Evolutionary conservation across 208 protist species (phyloP).

Genomic region (Angomonas deanei): DNA sequence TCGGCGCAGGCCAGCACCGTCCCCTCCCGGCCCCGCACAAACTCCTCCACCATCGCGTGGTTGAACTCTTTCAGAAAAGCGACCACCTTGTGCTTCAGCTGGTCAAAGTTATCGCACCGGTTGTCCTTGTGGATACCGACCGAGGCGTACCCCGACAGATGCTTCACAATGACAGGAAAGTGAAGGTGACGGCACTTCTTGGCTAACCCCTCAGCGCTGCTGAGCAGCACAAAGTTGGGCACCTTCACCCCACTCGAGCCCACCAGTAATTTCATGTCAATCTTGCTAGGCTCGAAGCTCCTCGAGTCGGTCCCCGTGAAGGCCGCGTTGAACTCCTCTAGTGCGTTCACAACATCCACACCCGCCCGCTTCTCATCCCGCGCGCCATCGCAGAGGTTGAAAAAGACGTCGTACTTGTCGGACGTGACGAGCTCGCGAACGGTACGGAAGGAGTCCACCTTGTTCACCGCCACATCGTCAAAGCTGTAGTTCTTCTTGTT

Average conservation of each 20-base stretch:
- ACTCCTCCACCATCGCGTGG: constrained; percentile 85
- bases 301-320: constrained; percentile 84
- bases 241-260: constrained; percentile 66
- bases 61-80: constrained; percentile 77
- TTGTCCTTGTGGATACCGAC: constrained; percentile 85
- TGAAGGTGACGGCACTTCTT: constrained; percentile 81
- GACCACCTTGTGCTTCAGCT: constrained; percentile 60
- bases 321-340: constrained; percentile 84
- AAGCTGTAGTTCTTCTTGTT: constrained; percentile 68
- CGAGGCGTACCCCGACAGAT: constrained; percentile 80
- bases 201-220: constrained; percentile 53
- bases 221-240: constrained; percentile 79
- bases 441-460: constrained; percentile 63
- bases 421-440: constrained; percentile 75
- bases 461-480: constrained; percentile 55
- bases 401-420: constrained; percentile 83
- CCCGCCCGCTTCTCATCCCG: constrained; percentile 81
- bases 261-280: constrained; percentile 88
- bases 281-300: constrained; percentile 85
- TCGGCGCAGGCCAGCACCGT: constrained; percentile 80
- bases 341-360: constrained; percentile 73
- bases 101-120: constrained; percentile 69
- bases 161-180: constrained; percentile 90
- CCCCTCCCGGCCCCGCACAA: constrained; percentile 79
- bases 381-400: constrained; percentile 87